A percentile compares a stretch with the other conserved stretches of the same genome.
phyloP scores from a whole-genome alignment of 2,329 filamentous ascomycete genomes.

The Shiraia sp. region DNA sequence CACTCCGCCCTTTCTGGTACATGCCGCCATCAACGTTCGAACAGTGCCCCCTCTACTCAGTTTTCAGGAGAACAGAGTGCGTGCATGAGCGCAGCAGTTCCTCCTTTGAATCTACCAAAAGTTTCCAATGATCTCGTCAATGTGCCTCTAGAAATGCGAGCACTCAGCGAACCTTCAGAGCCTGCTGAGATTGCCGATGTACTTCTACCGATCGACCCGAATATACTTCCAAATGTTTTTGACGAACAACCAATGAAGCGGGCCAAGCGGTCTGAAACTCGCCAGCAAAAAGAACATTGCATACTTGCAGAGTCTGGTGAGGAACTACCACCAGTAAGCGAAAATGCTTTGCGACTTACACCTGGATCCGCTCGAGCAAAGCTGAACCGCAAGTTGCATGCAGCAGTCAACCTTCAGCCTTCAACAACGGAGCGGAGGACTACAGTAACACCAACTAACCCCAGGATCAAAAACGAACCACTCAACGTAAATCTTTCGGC shows the following conservation, averaged over 20 bases:
- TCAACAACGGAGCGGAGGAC: slow-evolving; percentile 12
- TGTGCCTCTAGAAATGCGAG: slow-evolving; percentile 16
- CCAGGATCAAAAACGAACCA: slow-evolving; percentile 21
- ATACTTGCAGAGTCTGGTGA: slow-evolving; percentile 35
- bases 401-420: slow-evolving; percentile 13
- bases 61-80: slow-evolving; percentile 17
- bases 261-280: slow-evolving; percentile 10
- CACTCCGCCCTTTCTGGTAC: slow-evolving; percentile 14
- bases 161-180: slow-evolving; percentile 24
- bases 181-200: slow-evolving; percentile 5
- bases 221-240: slow-evolving; percentile 16
- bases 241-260: slow-evolving; percentile 26
- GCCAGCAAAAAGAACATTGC: slow-evolving; percentile 12
- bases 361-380: slow-evolving; percentile 29
- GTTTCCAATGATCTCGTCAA: not conserved
- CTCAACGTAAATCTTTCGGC: slow-evolving; percentile 13
- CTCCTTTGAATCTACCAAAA: not conserved
- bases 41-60: slow-evolving; percentile 31
- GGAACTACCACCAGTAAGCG: slow-evolving; percentile 15
- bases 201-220: slow-evolving; percentile 31
- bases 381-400: slow-evolving; percentile 27
- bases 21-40: slow-evolving; percentile 32
- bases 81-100: not conserved
- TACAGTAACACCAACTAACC: slow-evolving; percentile 11
- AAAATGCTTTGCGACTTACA: slow-evolving; percentile 16